Evolutionary conservation across 2,329 filamentous ascomycete genomes (phyloP).

Genomic region (Cucurbitaria berberidis): DNA sequence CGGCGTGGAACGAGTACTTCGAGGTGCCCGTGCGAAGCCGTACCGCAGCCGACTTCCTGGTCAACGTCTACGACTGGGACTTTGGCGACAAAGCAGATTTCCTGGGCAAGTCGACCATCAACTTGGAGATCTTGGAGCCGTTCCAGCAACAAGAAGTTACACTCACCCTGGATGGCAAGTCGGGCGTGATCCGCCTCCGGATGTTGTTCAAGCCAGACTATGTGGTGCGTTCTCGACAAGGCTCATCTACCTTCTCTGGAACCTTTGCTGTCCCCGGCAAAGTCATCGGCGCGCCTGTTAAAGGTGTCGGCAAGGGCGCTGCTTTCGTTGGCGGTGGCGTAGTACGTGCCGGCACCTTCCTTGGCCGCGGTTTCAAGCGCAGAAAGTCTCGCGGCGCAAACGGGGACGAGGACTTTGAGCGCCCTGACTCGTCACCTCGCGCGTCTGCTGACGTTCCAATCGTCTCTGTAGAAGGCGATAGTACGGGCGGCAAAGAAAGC

Average conservation of each 20-base stretch:
- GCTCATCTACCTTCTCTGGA: conserved; percentile 89
- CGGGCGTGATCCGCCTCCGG: conserved; percentile 79
- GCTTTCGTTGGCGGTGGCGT: conserved; percentile 77
- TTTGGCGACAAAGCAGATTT: conserved; percentile 94
- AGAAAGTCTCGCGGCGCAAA: conserved; percentile 64
- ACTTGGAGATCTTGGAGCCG: conserved; percentile 80
- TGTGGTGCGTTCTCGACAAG: conserved; percentile 82
- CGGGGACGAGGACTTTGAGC: conserved; percentile 48
- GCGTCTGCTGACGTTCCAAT: conserved; percentile 38
- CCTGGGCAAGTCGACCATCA: conserved; percentile 77
- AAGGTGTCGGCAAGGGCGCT: conserved; percentile 81
- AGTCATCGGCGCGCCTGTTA: conserved; percentile 94
- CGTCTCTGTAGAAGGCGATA: conserved; percentile 40
- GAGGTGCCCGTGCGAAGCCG: conserved; percentile 82
- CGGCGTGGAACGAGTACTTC: conserved; percentile 96
- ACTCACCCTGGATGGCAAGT: conserved; percentile 84
- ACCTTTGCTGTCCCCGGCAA: conserved; percentile 87
- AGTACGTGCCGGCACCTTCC: conserved; percentile 86
- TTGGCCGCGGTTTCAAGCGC: conserved; percentile 81
- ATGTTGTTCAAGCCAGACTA: conserved; percentile 94
- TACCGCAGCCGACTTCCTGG: conserved; percentile 80
- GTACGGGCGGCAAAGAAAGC: conserved; percentile 14
- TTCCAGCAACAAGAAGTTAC: conserved; percentile 80
- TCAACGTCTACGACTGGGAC: conserved; percentile 93
- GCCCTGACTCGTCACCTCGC: conserved; percentile 53